These are phyloP conservation scores for Magnolia changhungtana DNA, from an alignment of 164 flowering plant genomes.

Conservation along the genomic window DNA sequence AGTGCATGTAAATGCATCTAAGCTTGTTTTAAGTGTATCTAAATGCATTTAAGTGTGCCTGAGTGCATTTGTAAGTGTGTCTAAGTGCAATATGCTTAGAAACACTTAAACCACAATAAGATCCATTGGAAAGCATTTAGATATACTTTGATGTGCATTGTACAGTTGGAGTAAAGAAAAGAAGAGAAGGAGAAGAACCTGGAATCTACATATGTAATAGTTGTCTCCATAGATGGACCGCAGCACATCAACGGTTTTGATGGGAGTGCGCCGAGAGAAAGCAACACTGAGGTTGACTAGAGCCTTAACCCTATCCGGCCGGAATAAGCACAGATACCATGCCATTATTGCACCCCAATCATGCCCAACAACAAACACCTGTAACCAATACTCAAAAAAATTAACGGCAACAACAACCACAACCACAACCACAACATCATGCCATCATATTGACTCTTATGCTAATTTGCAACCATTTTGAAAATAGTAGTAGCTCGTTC, in stretches of 20 bases:
- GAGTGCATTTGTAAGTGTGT: too few species aligned
- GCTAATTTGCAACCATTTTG: too few species aligned
- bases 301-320: constrained; percentile 74
- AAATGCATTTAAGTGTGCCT: too few species aligned
- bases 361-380: constrained; percentile 74
- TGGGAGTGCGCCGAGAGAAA: constrained; percentile 44
- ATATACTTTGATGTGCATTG: background rate
- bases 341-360: constrained; percentile 76
- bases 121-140: too few species aligned
- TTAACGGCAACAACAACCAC: too few species aligned
- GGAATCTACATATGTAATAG: constrained; percentile 67
- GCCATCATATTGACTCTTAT: too few species aligned
- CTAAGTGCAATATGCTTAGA: too few species aligned
- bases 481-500: too few species aligned
- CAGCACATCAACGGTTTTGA: constrained; percentile 32
- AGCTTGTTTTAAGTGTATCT: too few species aligned
- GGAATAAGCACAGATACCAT: constrained; percentile 58
- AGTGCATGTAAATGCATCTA: too few species aligned
- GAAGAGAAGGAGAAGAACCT: constrained; percentile 34
- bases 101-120: too few species aligned
- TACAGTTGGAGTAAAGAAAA: background rate
- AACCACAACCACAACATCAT: too few species aligned
- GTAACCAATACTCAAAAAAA: constrained; percentile 2
- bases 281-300: constrained; percentile 56
- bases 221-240: constrained; percentile 55